Percentiles rank a stretch among this genome's conserved stretches.
These are phyloP conservation scores for Hymenoscyphus fructigenus DNA, from an alignment of 2,329 filamentous ascomycete species.

Conservation along the genomic window DNA sequence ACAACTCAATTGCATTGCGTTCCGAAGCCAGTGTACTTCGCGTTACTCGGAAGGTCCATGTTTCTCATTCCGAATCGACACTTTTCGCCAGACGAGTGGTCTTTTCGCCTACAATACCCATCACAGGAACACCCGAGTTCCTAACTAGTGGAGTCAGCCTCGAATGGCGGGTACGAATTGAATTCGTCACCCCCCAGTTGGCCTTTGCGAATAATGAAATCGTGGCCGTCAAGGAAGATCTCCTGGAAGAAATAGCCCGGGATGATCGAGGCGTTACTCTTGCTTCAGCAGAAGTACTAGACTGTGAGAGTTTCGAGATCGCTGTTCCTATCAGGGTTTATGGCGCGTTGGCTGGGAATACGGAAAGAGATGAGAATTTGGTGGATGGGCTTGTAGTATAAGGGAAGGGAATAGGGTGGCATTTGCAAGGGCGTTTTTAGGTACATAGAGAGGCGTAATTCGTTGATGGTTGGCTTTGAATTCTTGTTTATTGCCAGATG, in stretches of 20 bases:
- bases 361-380: conserved; percentile 28
- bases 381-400: conserved; percentile 33
- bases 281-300: conserved; percentile 73
- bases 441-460: conserved; percentile 19
- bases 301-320: conserved; percentile 89
- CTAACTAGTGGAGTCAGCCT: conserved; percentile 84
- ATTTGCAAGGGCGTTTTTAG: conserved; percentile 16
- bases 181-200: conserved; percentile 80
- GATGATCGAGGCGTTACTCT: conserved; percentile 78
- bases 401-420: conserved; percentile 7
- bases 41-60: conserved; percentile 80
- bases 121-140: conserved; percentile 83
- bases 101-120: conserved; percentile 81
- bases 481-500: background rate
- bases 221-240: conserved; percentile 39
- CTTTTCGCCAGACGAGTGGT: conserved; percentile 76
- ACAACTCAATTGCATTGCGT: conserved; percentile 75
- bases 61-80: conserved; percentile 75
- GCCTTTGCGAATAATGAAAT: conserved; percentile 38
- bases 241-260: conserved; percentile 77
- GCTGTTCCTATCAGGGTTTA: conserved; percentile 83
- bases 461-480: background rate
- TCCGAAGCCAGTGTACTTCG: conserved; percentile 83
- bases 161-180: conserved; percentile 85
- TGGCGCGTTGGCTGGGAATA: conserved; percentile 45